phyloP scores from a whole-genome alignment of 495 filamentous ascomycete species.

The Talaromyces liani region DNA sequence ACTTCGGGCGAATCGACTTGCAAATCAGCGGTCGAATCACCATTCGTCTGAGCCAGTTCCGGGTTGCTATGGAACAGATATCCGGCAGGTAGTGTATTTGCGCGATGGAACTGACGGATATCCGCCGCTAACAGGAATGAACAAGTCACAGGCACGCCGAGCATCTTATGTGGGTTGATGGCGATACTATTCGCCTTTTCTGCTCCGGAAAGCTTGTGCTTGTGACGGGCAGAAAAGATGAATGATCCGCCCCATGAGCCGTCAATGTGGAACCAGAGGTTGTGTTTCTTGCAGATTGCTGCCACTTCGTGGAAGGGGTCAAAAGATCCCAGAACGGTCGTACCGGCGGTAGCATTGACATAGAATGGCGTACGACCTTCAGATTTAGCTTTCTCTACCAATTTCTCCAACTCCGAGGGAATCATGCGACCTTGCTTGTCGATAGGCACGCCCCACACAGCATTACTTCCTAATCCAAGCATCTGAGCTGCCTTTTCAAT shows the following conservation, averaged over 20 bases:
- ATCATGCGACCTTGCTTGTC: conserved; percentile 67
- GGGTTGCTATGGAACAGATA: conserved; percentile 73
- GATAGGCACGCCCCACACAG: conserved; percentile 68
- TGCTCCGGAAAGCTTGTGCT: conserved; percentile 57
- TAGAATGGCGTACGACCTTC: conserved; percentile 80
- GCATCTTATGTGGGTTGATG: conserved; percentile 95
- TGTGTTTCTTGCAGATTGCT: conserved; percentile 59
- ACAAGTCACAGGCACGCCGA: conserved; percentile 84
- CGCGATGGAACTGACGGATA: conserved; percentile 63
- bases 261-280: conserved; percentile 87
- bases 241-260: conserved; percentile 85
- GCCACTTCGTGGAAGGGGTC: conserved; percentile 72
- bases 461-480: conserved; percentile 68
- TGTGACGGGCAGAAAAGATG: conserved; percentile 61
- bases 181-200: conserved; percentile 72
- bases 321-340: conserved; percentile 85
- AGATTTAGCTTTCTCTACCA: conserved; percentile 48
- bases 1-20: conserved; percentile 46
- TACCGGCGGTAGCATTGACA: conserved; percentile 92
- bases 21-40: conserved; percentile 16
- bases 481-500: conserved; percentile 90
- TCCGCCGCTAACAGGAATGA: conserved; percentile 79
- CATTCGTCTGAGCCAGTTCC: conserved; percentile 14
- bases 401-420: conserved; percentile 51
- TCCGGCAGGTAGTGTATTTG: conserved; percentile 78